Evolutionary conservation across 208 protist species (phyloP).

Genomic region (Leishmania amazonensis): DNA sequence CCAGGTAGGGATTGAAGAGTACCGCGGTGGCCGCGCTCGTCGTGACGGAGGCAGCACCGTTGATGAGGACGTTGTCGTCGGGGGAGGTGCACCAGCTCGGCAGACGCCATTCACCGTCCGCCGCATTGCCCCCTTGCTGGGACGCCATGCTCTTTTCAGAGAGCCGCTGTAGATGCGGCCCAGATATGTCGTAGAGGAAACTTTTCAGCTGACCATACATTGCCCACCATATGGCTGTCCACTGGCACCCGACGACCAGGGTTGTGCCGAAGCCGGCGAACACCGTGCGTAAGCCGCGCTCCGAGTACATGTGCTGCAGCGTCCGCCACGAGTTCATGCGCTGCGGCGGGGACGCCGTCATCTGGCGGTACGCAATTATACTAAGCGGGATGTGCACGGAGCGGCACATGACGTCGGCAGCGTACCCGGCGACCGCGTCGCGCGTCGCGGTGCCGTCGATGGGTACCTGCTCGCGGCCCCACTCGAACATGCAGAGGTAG

Average conservation of each 20-base stretch:
- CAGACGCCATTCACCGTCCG: conserved; percentile 12
- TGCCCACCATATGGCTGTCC: conserved; percentile 85
- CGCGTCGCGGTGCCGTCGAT: conserved; percentile 35
- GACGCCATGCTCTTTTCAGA: background rate
- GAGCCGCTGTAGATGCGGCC: conserved; percentile 34
- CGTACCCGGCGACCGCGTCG: conserved; percentile 67
- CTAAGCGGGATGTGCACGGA: conserved; percentile 79
- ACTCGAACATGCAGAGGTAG: conserved; percentile 83
- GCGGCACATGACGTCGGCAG: conserved; percentile 65
- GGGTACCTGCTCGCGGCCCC: conserved; percentile 52
- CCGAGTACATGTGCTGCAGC: conserved; percentile 55
- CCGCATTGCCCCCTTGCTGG: background rate
- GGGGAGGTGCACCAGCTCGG: conserved; percentile 47
- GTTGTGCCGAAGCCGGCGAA: conserved; percentile 84
- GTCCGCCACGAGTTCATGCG: conserved; percentile 25
- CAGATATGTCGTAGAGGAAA: conserved; percentile 40
- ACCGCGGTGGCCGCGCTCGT: conserved; percentile 73
- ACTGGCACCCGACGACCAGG: conserved; percentile 78
- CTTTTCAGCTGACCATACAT: conserved; percentile 66
- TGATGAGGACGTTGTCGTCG: conserved; percentile 79
- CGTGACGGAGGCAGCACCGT: conserved; percentile 56
- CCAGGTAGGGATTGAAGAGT: conserved; percentile 86
- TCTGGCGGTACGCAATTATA: conserved; percentile 84
- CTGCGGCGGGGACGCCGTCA: conserved; percentile 44
- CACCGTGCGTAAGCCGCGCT: conserved; percentile 67